Evolutionary conservation across 768 basidiomycete genomes (phyloP).

Genomic region (Floccularia luteovirens): DNA sequence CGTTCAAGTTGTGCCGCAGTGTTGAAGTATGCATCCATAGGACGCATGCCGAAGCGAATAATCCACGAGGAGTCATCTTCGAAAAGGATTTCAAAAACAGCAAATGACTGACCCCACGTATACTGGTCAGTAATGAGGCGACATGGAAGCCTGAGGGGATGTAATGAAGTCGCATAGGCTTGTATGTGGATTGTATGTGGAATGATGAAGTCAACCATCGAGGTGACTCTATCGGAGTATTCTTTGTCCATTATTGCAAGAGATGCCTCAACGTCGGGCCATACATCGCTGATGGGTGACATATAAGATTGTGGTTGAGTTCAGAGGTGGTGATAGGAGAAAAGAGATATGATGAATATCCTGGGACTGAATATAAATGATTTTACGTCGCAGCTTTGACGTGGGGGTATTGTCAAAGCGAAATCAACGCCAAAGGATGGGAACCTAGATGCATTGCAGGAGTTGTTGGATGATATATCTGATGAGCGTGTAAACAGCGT

Average conservation of each 20-base stretch:
- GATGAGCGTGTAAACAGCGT: too few species aligned
- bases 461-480: too few species aligned
- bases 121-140: constrained; percentile 22
- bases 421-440: too few species aligned
- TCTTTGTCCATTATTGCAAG: constrained; percentile 25
- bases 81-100: constrained; percentile 29
- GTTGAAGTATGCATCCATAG: constrained; percentile 33
- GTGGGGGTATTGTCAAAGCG: too few species aligned
- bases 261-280: constrained; percentile 28
- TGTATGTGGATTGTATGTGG: constrained; percentile 22
- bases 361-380: too few species aligned
- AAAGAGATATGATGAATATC: neutral
- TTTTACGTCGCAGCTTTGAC: too few species aligned
- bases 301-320: constrained; percentile 5
- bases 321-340: neutral
- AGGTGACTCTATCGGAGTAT: constrained; percentile 23
- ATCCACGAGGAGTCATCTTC: constrained; percentile 26
- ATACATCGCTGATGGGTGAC: constrained; percentile 28
- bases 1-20: constrained; percentile 33
- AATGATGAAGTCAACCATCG: constrained; percentile 25
- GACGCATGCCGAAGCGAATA: constrained; percentile 30
- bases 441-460: too few species aligned
- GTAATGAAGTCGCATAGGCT: constrained; percentile 24
- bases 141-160: constrained; percentile 21
- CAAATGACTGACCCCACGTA: constrained; percentile 35